Evolutionary conservation across 768 basidiomycete species (phyloP).

Genomic region (Collybiopsis luxurians): DNA sequence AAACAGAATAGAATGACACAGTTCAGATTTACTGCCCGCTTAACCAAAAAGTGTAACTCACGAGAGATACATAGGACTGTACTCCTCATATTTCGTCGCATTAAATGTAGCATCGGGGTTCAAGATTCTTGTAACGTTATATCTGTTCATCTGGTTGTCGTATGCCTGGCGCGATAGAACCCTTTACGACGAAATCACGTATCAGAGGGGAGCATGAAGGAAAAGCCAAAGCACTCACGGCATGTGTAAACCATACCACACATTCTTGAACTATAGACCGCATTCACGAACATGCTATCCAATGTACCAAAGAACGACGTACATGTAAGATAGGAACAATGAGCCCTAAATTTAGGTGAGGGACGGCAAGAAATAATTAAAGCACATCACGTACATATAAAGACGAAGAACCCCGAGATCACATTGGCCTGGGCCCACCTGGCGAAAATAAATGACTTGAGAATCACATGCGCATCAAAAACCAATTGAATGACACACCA

Average conservation of each 20-base stretch:
- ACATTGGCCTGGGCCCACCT: conserved; percentile 83
- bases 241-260: conserved; percentile 57
- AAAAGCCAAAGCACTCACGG: conserved; percentile 36
- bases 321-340: conserved; percentile 48
- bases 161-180: conserved; percentile 51
- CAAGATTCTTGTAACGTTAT: conserved; percentile 42
- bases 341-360: conserved; percentile 32
- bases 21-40: background rate
- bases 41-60: conserved; percentile 20
- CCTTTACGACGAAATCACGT: conserved; percentile 26
- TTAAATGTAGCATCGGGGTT: conserved; percentile 38
- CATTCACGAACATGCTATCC: conserved; percentile 10
- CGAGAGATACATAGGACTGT: conserved; percentile 48
- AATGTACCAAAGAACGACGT: conserved; percentile 13
- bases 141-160: conserved; percentile 53
- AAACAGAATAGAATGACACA: background rate
- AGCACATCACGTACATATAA: conserved; percentile 50
- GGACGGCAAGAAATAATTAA: conserved; percentile 11
- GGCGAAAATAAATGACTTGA: conserved; percentile 7
- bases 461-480: background rate
- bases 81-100: conserved; percentile 40
- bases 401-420: conserved; percentile 55
- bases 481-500: conserved; percentile 23
- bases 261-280: conserved; percentile 42
- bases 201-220: conserved; percentile 13